These are phyloP conservation scores for Pulveroboletus sp. DNA, from an alignment of 768 basidiomycete genomes.

Conservation along the genomic window DNA sequence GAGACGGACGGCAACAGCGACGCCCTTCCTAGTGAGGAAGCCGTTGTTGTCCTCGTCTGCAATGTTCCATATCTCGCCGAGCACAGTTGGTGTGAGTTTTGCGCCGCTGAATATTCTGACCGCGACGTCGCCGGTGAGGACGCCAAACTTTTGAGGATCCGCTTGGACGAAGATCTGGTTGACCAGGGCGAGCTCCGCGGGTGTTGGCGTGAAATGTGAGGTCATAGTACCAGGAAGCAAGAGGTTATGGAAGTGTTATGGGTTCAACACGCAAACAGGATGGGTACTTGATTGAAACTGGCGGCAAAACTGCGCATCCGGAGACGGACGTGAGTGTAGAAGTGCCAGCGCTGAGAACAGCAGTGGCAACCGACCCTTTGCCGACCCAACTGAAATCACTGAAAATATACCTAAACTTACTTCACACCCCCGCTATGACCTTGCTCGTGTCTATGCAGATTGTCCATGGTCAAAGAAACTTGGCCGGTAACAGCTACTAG, in stretches of 20 bases:
- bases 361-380: background rate
- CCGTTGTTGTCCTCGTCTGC: slow-evolving; percentile 94
- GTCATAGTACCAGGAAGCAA: slow-evolving; percentile 31
- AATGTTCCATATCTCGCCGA: slow-evolving; percentile 92
- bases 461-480: too few species aligned
- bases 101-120: slow-evolving; percentile 83
- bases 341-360: background rate
- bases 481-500: too few species aligned
- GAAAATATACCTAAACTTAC: too few species aligned
- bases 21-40: slow-evolving; percentile 82
- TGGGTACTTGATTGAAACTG: background rate
- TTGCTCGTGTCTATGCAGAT: too few species aligned
- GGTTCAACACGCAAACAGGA: slow-evolving; percentile 9
- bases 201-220: slow-evolving; percentile 41
- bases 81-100: slow-evolving; percentile 65
- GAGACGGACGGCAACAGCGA: slow-evolving; percentile 82
- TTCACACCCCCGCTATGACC: too few species aligned
- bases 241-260: slow-evolving; percentile 13
- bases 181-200: slow-evolving; percentile 53
- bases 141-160: slow-evolving; percentile 76
- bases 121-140: slow-evolving; percentile 87
- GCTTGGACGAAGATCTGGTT: slow-evolving; percentile 67
- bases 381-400: background rate
- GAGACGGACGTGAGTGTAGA: background rate
- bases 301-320: slow-evolving; percentile 17